Conservation (phyloP, 768 basidiomycete genomes). For the Hebeloma cylindrosporum region DNA sequence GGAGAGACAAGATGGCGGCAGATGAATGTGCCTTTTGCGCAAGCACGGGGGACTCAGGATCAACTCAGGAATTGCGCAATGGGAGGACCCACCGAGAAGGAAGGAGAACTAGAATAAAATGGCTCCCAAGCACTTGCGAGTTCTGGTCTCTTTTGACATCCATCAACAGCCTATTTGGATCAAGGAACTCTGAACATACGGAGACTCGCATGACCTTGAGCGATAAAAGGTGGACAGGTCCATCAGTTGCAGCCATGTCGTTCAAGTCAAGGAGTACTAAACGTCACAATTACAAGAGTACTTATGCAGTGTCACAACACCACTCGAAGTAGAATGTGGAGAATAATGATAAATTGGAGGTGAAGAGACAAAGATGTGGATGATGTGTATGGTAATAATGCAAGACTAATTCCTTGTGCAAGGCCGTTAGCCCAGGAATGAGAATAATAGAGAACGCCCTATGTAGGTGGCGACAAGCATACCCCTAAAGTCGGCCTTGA, state of each 20-base stretch:
- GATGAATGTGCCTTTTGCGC: slow-evolving; percentile 65
- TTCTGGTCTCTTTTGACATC: slow-evolving; percentile 59
- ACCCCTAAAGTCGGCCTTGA: slow-evolving; percentile 23
- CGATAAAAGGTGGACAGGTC: slow-evolving; percentile 65
- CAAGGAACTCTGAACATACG: slow-evolving; percentile 48
- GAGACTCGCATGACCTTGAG: slow-evolving; percentile 89
- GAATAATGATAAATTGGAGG: background rate
- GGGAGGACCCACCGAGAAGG: slow-evolving; percentile 59
- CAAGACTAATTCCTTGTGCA: background rate
- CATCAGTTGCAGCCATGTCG: slow-evolving; percentile 43
- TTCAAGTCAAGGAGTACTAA: background rate
- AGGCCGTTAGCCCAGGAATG: slow-evolving; percentile 1
- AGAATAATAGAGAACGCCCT: slow-evolving; percentile 1
- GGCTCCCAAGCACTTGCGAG: slow-evolving; percentile 80
- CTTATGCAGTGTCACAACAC: background rate
- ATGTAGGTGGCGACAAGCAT: slow-evolving; percentile 10
- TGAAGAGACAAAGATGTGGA: slow-evolving; percentile 1
- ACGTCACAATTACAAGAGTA: background rate
- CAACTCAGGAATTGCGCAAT: background rate
- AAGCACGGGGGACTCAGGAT: background rate
- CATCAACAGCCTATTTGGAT: slow-evolving; percentile 11
- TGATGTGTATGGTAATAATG: slow-evolving; percentile 1
- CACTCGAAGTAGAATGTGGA: background rate
- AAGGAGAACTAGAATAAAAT: slow-evolving; percentile 76
- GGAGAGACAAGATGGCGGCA: slow-evolving; percentile 72